phyloP scores from a whole-genome alignment of 2,329 filamentous ascomycete genomes.

The Talaromyces sp. region DNA sequence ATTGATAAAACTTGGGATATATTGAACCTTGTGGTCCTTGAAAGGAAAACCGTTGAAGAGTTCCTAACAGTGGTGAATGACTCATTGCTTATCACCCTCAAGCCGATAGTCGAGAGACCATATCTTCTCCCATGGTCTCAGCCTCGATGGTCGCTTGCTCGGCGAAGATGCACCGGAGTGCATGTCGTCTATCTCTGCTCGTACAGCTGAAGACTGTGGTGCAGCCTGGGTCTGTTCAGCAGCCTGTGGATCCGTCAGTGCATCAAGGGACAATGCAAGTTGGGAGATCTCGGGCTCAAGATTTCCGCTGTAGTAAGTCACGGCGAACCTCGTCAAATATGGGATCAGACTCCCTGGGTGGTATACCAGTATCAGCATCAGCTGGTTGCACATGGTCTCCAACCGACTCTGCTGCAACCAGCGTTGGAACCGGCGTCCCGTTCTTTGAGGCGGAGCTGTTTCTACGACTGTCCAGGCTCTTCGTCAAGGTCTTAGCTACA shows the following conservation, averaged over 20 bases:
- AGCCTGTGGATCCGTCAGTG: constrained; percentile 16
- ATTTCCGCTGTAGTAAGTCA: constrained; percentile 41
- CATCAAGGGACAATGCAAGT: constrained; percentile 7
- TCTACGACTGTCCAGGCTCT: constrained; percentile 84
- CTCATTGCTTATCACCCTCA: constrained; percentile 16
- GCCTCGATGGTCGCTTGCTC: constrained; percentile 15
- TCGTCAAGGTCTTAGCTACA: constrained; percentile 73
- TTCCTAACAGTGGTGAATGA: neutral
- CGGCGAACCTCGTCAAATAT: constrained; percentile 49
- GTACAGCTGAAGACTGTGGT: constrained; percentile 5
- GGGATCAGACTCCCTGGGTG: constrained; percentile 38
- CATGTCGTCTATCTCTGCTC: neutral
- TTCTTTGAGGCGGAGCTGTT: constrained; percentile 85
- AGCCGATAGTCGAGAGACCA: constrained; percentile 18
- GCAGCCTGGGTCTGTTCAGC: constrained; percentile 9
- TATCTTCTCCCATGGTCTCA: constrained; percentile 18
- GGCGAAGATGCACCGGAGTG: constrained; percentile 11
- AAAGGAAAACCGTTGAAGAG: neutral
- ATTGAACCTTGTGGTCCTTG: neutral
- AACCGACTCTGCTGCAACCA: constrained; percentile 33
- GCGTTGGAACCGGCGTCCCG: constrained; percentile 43
- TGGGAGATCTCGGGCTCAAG: constrained; percentile 29
- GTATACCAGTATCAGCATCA: constrained; percentile 34
- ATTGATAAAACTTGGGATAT: neutral
- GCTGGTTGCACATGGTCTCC: constrained; percentile 35